Evolutionary conservation across 345 rosid genomes (phyloP), one percentile per base, ranked within the genome.

Genomic region (Corchorus olitorius): DNA sequence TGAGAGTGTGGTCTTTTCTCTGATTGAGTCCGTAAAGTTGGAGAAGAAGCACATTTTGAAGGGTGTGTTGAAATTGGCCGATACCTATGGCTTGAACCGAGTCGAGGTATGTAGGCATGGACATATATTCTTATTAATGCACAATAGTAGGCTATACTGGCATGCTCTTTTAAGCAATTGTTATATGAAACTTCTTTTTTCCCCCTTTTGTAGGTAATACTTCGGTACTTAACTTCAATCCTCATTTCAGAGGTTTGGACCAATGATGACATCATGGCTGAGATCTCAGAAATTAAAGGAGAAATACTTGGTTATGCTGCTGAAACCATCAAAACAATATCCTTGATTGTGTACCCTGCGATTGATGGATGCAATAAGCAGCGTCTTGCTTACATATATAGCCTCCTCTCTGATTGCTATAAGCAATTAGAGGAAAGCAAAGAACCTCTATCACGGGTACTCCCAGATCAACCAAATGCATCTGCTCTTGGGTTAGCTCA

Each of bases 351-450:
- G 53, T 92, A 93, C 86, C 98, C 99, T 72, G 89, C 85, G 53
- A 79, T 92, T 84, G 90, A 94, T 80, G 98, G 99, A 63, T 75
- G 81, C 86, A 89, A 92, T 81, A 96, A 96, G 81, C 85, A 82
- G 73, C 92, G 95, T 59, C 94, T 96, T 80, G 91, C 89, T 54
- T 87, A 59, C 82, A 81, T 96, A 78, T 93, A 84, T 81, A 81
- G 87, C 85, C 93, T 96, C 74, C 92, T 96, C 58, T 84, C 90
- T 56, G 91, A 87, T 61, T 93, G 99, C 93, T 93, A 86, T 83
- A 67, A 69, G 76, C 85, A 72, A 74, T 77, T 90, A 83, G 90
- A 82, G 72, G 87, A 84, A 87, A 80, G 80, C 73, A 81, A 85
- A 85, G 83, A 81, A 78, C 77, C 86, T 49, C 77, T 78, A 61